Conservation (phyloP, 2,329 filamentous ascomycete species). For the Paracorniculantispora psalliotae region DNA sequence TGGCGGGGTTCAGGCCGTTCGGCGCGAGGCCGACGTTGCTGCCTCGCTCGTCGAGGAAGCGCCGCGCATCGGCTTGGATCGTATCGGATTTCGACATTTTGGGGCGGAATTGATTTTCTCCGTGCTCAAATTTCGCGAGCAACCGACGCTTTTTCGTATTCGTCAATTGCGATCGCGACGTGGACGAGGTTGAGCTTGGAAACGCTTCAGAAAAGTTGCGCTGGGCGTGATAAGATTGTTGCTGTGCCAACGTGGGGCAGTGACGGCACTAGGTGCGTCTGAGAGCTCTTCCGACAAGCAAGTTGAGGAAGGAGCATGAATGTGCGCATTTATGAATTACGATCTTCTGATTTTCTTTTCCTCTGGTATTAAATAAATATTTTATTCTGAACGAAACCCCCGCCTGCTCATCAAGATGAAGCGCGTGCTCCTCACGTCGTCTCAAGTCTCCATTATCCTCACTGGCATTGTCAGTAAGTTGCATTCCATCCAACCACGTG, state of each 20-base stretch:
- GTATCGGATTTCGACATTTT: slow-evolving; percentile 37
- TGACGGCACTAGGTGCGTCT: slow-evolving; percentile 1
- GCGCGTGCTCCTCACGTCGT: slow-evolving; percentile 58
- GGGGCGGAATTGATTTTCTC: background rate
- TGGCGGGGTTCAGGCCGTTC: slow-evolving; percentile 89
- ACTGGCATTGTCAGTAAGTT: slow-evolving; percentile 58
- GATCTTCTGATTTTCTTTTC: background rate
- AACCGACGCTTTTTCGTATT: background rate
- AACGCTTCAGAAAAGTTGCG: slow-evolving; percentile 12
- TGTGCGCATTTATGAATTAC: background rate
- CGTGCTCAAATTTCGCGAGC: background rate
- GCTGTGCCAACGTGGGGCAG: slow-evolving; percentile 32
- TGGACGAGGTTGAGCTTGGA: slow-evolving; percentile 12
- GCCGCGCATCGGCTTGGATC: slow-evolving; percentile 75
- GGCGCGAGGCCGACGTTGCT: slow-evolving; percentile 70
- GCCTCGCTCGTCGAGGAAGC: slow-evolving; percentile 87
- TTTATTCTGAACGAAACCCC: background rate
- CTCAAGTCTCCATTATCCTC: slow-evolving; percentile 64
- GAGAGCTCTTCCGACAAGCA: background rate
- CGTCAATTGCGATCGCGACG: slow-evolving; percentile 3
- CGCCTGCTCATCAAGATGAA: slow-evolving; percentile 22
- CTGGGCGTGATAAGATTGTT: slow-evolving; percentile 39
- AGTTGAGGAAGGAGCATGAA: background rate
- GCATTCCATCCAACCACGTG: slow-evolving; percentile 5
- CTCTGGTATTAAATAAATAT: background rate